Evolutionary conservation across 441 rosid species (phyloP).

Genomic region (Flueggea neowawraea): DNA sequence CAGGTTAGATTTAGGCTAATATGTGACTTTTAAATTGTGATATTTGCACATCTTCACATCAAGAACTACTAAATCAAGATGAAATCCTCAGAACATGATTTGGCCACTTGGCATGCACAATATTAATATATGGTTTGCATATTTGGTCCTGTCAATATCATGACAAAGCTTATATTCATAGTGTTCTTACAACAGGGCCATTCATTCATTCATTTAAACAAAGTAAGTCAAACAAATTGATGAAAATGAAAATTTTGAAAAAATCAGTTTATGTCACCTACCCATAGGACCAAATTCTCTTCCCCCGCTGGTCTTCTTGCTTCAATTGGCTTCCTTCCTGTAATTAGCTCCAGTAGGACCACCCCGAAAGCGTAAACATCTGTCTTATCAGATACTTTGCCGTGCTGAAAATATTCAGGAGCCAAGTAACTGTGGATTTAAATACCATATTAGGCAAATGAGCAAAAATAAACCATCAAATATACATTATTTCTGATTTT

Average conservation of each 20-base stretch:
- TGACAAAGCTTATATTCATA: too few relatives aligned
- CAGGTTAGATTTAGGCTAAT: too few relatives aligned
- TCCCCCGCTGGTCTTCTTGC: slow-evolving; percentile 73
- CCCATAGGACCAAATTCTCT: slow-evolving; percentile 95
- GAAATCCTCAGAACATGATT: background rate
- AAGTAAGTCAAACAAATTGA: background rate
- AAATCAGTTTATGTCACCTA: slow-evolving; percentile 33
- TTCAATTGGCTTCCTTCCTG: slow-evolving; percentile 92
- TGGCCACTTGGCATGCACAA: background rate
- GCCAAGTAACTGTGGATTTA: slow-evolving; percentile 69
- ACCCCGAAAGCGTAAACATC: slow-evolving; percentile 98
- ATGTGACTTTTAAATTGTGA: too few relatives aligned
- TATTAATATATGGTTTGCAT: background rate
- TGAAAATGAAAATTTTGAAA: background rate
- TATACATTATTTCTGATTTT: background rate
- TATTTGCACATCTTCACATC: background rate
- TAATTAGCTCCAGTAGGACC: slow-evolving; percentile 81
- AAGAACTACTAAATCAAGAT: slow-evolving; percentile 22
- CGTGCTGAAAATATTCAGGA: slow-evolving; percentile 98
- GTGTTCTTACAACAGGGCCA: too few relatives aligned
- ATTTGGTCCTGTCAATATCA: too few relatives aligned
- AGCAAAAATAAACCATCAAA: slow-evolving; percentile 5
- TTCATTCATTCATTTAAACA: too few relatives aligned
- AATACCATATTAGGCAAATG: slow-evolving; percentile 6
- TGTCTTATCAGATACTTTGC: slow-evolving; percentile 90